phyloP scores from a whole-genome alignment of 768 basidiomycete species.

The Neoboletus brunneissimus region DNA sequence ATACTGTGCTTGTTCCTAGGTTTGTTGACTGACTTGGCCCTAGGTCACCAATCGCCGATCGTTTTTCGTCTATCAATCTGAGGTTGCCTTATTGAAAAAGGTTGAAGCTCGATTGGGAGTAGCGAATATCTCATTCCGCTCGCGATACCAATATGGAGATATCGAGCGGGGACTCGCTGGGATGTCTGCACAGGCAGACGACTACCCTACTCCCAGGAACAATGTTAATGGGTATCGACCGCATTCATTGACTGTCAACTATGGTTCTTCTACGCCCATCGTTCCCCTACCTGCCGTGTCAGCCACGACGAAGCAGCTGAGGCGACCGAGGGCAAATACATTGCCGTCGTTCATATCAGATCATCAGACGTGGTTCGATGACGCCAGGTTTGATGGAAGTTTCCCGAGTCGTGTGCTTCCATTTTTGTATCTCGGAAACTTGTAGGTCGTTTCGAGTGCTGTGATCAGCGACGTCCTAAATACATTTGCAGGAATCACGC shows the following conservation, averaged over 20 bases:
- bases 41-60: slow-evolving; percentile 65
- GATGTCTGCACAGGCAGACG: slow-evolving; percentile 4
- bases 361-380: slow-evolving; percentile 94
- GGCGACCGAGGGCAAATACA: slow-evolving; percentile 68
- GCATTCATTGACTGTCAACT: slow-evolving; percentile 19
- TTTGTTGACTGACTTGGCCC: not conserved
- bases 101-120: slow-evolving; percentile 56
- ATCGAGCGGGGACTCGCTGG: slow-evolving; percentile 17
- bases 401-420: slow-evolving; percentile 93
- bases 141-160: slow-evolving; percentile 26
- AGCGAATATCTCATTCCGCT: slow-evolving; percentile 16
- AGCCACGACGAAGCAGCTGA: slow-evolving; percentile 22
- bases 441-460: slow-evolving; percentile 53
- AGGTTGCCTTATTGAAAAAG: slow-evolving; percentile 67
- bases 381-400: slow-evolving; percentile 89
- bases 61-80: slow-evolving; percentile 89
- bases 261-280: slow-evolving; percentile 16
- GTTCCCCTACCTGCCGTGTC: slow-evolving; percentile 3
- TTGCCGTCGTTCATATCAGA: slow-evolving; percentile 63
- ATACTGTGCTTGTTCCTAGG: not conserved
- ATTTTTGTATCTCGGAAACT: slow-evolving; percentile 90
- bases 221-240: slow-evolving; percentile 20
- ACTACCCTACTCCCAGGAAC: slow-evolving; percentile 10
- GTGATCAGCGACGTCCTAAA: not conserved
- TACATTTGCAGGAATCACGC: slow-evolving; percentile 75